Base-by-base conservation (phyloP, 192 early-diverging fungal species). In the Gonapodya sp. region DNA sequence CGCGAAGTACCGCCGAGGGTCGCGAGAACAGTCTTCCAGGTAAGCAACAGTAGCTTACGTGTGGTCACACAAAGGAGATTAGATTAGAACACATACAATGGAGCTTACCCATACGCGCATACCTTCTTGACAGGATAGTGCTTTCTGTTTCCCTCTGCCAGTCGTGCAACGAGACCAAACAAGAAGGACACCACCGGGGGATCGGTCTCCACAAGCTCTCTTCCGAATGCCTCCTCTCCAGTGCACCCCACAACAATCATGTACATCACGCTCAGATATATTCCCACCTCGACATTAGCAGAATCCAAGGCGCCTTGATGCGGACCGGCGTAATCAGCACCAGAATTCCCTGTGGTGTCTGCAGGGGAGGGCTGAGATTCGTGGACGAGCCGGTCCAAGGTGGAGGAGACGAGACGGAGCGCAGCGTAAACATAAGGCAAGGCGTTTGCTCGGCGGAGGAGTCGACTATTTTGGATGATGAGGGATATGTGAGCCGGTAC, bases 101-200 rank as follows among this genome's bases (percentile, higher is more conserved):
- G 32, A 31, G 30, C 1, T 1, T 1, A 14, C 74, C 36, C 31
- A 74, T 1, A n/a, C 80, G 2, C 46, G 16, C 31, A 36, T 64
- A 89, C 88, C 88, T 93, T 93, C 82, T 93, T 93, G 0, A 93
- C 89, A 0, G 92, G 92, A 83, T 90, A 93, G 75, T 87, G 85
- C 84, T 93, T 92, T 33, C 87, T 81, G 82, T 92, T 88, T n/a
- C 92, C 91, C 36, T 91, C 92, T 31, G 90, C 90, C 18, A 94
- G 81, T 36, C 90, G 86, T 2, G 88, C 87, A 31, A 95, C 87
- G 32, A 92, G 80, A 31, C 88, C 89, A 83, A 94, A 94, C 18
- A 94, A 82, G 36, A 90, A 93, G 18, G 89, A 90, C 0, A 85
- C 81, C 73, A 92, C 32, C 0, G 87, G 85, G 0, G 88, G 87